Evolutionary conservation across 2,329 filamentous ascomycete genomes (phyloP).

Genomic region (Fusarium albidum): DNA sequence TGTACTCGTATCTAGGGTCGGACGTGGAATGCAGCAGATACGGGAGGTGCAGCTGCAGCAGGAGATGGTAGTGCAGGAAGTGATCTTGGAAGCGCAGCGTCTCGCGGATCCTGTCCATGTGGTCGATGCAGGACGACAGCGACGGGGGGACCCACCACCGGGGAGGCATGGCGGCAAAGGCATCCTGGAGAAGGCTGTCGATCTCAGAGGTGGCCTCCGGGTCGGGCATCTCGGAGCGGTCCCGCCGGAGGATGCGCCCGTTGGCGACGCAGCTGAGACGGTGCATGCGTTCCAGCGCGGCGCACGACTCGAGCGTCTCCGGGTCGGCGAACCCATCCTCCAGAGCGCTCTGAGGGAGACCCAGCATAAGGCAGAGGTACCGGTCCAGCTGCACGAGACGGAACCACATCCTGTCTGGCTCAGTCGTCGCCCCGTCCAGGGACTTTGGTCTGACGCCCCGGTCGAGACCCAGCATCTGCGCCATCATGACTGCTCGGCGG

Average conservation of each 20-base stretch:
- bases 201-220: slow-evolving; percentile 49
- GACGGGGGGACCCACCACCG: slow-evolving; percentile 58
- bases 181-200: slow-evolving; percentile 55
- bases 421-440: slow-evolving; percentile 22
- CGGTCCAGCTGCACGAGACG: slow-evolving; percentile 55
- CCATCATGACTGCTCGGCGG: slow-evolving; percentile 54
- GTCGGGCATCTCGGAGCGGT: slow-evolving; percentile 41
- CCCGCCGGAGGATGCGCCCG: slow-evolving; percentile 56
- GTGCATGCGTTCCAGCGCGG: slow-evolving; percentile 53
- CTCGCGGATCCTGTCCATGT: slow-evolving; percentile 39
- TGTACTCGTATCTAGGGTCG: slow-evolving; percentile 53
- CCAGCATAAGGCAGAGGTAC: slow-evolving; percentile 57
- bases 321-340: slow-evolving; percentile 48
- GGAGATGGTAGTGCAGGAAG: slow-evolving; percentile 58
- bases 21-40: slow-evolving; percentile 55
- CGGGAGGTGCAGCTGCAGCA: slow-evolving; percentile 62
- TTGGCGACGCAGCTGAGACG: slow-evolving; percentile 52
- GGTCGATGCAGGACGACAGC: slow-evolving; percentile 18
- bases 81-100: slow-evolving; percentile 52
- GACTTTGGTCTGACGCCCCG: slow-evolving; percentile 21
- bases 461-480: slow-evolving; percentile 52
- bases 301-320: slow-evolving; percentile 41
- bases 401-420: slow-evolving; percentile 54
- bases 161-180: slow-evolving; percentile 49
- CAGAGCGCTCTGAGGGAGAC: slow-evolving; percentile 51